Evolutionary conservation across 2,329 filamentous ascomycete species (phyloP).

Genomic region (Fusarium sp.): DNA sequence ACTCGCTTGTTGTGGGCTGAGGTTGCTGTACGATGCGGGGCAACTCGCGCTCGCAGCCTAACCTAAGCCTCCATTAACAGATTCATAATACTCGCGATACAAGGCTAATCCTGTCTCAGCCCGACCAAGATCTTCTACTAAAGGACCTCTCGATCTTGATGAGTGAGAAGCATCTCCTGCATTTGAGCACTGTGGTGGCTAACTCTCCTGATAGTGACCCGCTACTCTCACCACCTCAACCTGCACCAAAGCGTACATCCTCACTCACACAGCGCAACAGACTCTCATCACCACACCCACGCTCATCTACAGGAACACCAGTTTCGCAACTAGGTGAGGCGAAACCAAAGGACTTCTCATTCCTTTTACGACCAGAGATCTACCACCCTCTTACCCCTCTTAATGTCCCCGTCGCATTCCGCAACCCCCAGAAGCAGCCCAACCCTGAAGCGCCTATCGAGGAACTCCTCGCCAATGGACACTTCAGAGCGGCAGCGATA

Average conservation of each 20-base stretch:
- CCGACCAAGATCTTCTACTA: constrained; percentile 77
- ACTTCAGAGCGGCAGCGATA: constrained; percentile 84
- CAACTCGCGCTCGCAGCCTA: neutral
- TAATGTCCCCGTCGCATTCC: constrained; percentile 72
- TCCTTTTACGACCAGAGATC: constrained; percentile 81
- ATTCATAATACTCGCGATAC: neutral
- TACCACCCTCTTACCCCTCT: constrained; percentile 83
- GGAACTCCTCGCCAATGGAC: constrained; percentile 75
- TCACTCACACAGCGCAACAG: constrained; percentile 37
- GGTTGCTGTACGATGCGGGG: neutral
- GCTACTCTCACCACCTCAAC: constrained; percentile 47
- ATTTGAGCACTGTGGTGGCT: neutral
- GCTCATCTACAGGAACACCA: constrained; percentile 45
- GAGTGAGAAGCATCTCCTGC: constrained; percentile 67
- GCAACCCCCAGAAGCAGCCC: constrained; percentile 74
- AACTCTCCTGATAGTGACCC: constrained; percentile 41
- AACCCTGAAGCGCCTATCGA: constrained; percentile 72
- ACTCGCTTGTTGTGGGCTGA: neutral
- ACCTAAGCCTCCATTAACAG: neutral
- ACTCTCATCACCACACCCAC: constrained; percentile 42
- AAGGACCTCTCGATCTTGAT: constrained; percentile 79
- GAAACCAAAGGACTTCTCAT: constrained; percentile 76
- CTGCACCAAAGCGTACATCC: constrained; percentile 37
- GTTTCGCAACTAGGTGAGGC: constrained; percentile 48
- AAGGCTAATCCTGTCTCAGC: constrained; percentile 53